A percentile compares a stretch with the other conserved stretches of the same genome.
Conservation (phyloP, 1,139 yeast species). For the Protomyces macrosporus region DNA sequence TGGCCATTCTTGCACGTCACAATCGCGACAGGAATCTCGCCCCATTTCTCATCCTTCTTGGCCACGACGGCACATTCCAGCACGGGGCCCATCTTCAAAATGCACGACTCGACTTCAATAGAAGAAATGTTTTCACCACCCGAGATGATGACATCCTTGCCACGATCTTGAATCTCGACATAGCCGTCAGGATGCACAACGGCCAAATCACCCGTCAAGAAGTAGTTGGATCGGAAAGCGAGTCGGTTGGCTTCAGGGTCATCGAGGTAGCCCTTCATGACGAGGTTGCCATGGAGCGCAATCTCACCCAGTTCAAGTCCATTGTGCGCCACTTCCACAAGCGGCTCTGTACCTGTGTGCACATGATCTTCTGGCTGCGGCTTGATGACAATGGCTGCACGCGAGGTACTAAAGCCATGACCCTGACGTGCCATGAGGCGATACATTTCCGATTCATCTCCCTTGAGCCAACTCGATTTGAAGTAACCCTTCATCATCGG, state of each 20-base stretch:
- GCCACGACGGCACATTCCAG: conserved; percentile 43
- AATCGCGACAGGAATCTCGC: conserved; percentile 41
- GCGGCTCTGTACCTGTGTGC: conserved; percentile 48
- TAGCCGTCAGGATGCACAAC: conserved; percentile 54
- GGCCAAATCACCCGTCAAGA: conserved; percentile 67
- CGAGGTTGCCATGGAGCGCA: conserved; percentile 41
- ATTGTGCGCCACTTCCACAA: conserved; percentile 47
- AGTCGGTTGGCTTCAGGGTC: conserved; percentile 52
- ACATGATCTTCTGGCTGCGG: conserved; percentile 21
- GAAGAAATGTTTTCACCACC: conserved; percentile 82
- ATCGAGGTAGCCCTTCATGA: conserved; percentile 53
- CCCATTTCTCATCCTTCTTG: conserved; percentile 39
- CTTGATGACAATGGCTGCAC: conserved; percentile 46
- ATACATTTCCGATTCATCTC: conserved; percentile 5
- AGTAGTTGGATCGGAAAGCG: conserved; percentile 49
- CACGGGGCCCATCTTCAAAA: conserved; percentile 45
- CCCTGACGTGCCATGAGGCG: conserved; percentile 40
- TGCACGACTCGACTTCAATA: conserved; percentile 63
- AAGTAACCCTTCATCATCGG: conserved; percentile 40
- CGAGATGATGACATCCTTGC: conserved; percentile 71
- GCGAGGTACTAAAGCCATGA: conserved; percentile 38
- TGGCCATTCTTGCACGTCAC: conserved; percentile 27
- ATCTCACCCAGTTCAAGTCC: conserved; percentile 42
- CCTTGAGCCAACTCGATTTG: conserved; percentile 37
- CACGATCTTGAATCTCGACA: conserved; percentile 62